These are phyloP conservation scores for Cordyceps fumosorosea DNA, from an alignment of 2,329 filamentous ascomycete species.

Conservation along the genomic window DNA sequence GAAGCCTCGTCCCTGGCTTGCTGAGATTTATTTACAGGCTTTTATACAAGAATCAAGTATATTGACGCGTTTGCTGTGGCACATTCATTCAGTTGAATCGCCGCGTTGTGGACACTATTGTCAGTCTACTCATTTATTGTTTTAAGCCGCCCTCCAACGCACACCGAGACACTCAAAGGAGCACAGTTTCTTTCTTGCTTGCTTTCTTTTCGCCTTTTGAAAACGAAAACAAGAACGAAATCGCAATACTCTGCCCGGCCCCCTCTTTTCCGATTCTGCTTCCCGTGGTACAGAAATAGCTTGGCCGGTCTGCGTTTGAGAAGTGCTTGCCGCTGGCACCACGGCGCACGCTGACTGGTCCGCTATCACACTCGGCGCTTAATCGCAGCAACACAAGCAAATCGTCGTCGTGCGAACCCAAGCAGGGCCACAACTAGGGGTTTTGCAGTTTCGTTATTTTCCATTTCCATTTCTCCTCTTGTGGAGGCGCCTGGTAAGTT, in stretches of 20 bases:
- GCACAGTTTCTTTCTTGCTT: neutral
- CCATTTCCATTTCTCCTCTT: neutral
- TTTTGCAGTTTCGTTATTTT: slow-evolving; percentile 1
- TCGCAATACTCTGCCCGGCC: neutral
- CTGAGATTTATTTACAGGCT: neutral
- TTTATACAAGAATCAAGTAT: neutral
- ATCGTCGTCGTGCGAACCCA: neutral
- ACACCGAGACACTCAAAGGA: slow-evolving; percentile 4
- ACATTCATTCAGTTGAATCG: slow-evolving; percentile 10
- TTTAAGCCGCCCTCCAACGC: neutral
- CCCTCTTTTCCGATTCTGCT: neutral
- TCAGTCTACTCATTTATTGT: neutral
- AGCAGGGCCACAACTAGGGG: slow-evolving; percentile 6
- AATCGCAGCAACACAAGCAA: slow-evolving; percentile 12
- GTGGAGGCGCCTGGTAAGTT: slow-evolving; percentile 1
- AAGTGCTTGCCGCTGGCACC: slow-evolving; percentile 1
- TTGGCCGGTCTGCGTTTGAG: slow-evolving; percentile 2
- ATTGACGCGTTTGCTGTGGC: neutral
- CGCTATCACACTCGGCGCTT: neutral
- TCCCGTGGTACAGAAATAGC: slow-evolving; percentile 5
- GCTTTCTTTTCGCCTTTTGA: neutral
- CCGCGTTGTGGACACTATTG: neutral
- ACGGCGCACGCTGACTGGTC: slow-evolving; percentile 7
- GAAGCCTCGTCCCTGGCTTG: neutral
- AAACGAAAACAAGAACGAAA: neutral